Percentiles rank a stretch among this genome's conserved stretches.
phyloP scores from a whole-genome alignment of 805 yeast species.

The Zygoascus ofunaensis region DNA sequence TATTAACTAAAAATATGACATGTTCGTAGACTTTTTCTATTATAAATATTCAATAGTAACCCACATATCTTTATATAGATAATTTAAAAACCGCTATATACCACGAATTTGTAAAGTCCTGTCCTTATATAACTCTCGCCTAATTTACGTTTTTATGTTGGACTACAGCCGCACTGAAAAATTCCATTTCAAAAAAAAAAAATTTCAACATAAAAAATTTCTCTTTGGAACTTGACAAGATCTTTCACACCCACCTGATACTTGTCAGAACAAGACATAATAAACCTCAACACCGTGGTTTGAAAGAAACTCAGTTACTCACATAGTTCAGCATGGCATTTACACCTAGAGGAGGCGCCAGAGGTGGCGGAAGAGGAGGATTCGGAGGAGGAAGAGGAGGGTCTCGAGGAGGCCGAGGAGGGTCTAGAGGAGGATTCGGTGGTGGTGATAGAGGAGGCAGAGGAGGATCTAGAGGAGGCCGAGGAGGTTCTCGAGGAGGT shows the following conservation, averaged over 20 bases:
- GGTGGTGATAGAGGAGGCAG: slow-evolving; percentile 45
- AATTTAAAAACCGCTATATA: no score
- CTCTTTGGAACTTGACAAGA: not conserved
- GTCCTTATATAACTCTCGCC: no score
- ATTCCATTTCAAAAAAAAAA: no score
- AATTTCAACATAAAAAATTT: not conserved
- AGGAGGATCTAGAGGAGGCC: slow-evolving; percentile 40
- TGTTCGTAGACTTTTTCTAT: no score
- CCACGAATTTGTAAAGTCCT: no score
- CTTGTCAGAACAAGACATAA: not conserved
- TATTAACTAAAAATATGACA: no score
- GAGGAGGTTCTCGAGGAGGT: slow-evolving; percentile 38
- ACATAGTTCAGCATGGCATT: slow-evolving; percentile 52
- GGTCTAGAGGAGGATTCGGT: slow-evolving; percentile 43
- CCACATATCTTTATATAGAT: no score
- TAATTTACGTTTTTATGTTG: no score
- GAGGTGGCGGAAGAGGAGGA: slow-evolving; percentile 29
- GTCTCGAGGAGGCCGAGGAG: slow-evolving; percentile 43
- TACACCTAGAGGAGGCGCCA: slow-evolving; percentile 48
- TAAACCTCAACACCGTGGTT: not conserved
- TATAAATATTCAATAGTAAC: no score
- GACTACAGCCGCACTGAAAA: no score
- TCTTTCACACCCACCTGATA: not conserved
- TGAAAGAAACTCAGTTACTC: not conserved
- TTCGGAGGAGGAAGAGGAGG: slow-evolving; percentile 38